Evolutionary conservation across 495 filamentous ascomycete species (phyloP), one percentile per base, ranked within the genome.

Genomic region (Aspergillus biplanus): DNA sequence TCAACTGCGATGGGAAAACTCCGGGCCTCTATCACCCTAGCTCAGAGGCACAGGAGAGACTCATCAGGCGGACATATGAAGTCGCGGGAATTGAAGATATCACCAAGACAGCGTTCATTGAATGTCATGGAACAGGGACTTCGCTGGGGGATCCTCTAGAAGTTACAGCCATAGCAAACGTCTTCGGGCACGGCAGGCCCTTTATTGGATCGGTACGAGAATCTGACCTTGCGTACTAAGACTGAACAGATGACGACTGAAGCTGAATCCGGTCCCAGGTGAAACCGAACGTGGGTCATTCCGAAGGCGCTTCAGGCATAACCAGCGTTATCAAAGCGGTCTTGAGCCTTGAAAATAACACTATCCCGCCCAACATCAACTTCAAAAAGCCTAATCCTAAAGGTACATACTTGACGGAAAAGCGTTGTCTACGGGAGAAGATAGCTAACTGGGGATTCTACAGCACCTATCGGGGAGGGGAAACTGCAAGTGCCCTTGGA

Each of bases 261-360:
- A n/a, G n/a, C n/a, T n/a, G n/a, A n/a, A n/a, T n/a, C n/a, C n/a
- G n/a, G n/a, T n/a, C n/a, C 1, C 65, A 70, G 5, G 69, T 79
- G 13, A 86, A 86, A 59, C 76, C 82, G 2, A 80, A 82, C 34
- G 62, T 86, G 57, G 84, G 86, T 0, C 85, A 87, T 65, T 34
- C 33, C 2, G 33, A 58, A 18, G 54, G 34, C 6, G 27, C 46
- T 1, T 16, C 34, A 0, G 61, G 61, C 2, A 7, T 63, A 8
- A 44, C 61, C 5, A 42, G 33, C 0, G 21, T 62, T 9, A 67
- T 90, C 0, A 89, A 88, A 71, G 77, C 79, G 0, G 69, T 80
- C 1, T 63, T 83, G 31, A 75, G 80, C 32, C 70, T 90, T 54
- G 76, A 80, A 56, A 71, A 84, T 44, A 58, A 56, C 7, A 57